Evolutionary conservation across 345 rosid genomes (phyloP).

Genomic region (Lepidium didymum): DNA sequence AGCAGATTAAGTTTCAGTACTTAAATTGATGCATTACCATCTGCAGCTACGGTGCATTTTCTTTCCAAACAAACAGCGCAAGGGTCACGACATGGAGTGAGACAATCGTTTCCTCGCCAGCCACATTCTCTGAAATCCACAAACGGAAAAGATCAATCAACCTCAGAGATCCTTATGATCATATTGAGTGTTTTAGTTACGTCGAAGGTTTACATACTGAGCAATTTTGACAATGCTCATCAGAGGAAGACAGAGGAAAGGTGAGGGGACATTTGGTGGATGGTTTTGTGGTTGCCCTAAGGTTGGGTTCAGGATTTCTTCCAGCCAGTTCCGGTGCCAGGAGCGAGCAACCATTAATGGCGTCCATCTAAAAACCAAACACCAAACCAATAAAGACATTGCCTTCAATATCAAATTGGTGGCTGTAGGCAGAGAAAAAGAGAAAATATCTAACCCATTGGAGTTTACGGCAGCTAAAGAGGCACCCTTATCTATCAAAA

Average conservation of each 20-base stretch:
- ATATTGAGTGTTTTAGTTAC: background rate
- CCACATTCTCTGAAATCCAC: slow-evolving; percentile 70
- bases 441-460: slow-evolving; percentile 48
- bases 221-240: slow-evolving; percentile 90
- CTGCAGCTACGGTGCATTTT: slow-evolving; percentile 72
- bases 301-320: slow-evolving; percentile 53
- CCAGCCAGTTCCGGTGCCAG: slow-evolving; percentile 79
- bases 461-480: slow-evolving; percentile 57
- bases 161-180: background rate
- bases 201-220: slow-evolving; percentile 43
- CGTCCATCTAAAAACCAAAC: slow-evolving; percentile 59
- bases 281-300: slow-evolving; percentile 35
- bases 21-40: slow-evolving; percentile 39
- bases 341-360: slow-evolving; percentile 92
- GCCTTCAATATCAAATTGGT: background rate
- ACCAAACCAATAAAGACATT: slow-evolving; percentile 1
- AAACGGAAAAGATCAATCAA: background rate
- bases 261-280: slow-evolving; percentile 45
- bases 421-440: background rate
- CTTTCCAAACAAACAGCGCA: slow-evolving; percentile 88
- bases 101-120: slow-evolving; percentile 54
- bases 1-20: background rate
- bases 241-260: slow-evolving; percentile 79
- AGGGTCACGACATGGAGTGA: slow-evolving; percentile 54
- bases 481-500: slow-evolving; percentile 81